Conservation (phyloP, 306 rosid genomes). For the Lathyrus tuberosus region DNA sequence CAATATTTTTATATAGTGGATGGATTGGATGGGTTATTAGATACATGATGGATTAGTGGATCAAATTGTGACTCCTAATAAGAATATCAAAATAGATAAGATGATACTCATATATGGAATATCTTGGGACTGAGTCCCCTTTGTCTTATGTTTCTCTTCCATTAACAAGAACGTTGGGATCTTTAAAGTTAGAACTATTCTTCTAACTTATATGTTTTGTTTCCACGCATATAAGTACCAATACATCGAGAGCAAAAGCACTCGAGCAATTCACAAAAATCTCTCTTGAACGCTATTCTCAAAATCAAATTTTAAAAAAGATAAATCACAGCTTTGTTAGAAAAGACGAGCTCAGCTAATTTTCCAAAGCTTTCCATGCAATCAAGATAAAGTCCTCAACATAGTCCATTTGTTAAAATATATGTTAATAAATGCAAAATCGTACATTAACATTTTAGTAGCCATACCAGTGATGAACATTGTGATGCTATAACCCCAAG, state of each 20-base stretch:
- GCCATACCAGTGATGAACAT: conserved; percentile 84
- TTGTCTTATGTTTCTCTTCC: neutral
- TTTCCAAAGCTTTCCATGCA: conserved; percentile 14
- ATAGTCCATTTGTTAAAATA: conserved; percentile 29
- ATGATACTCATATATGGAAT: neutral
- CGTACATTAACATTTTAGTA: conserved; percentile 24
- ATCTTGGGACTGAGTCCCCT: neutral
- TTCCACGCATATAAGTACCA: neutral
- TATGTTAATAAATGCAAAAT: conserved; percentile 12
- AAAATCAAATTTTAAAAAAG: neutral
- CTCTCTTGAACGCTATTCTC: neutral
- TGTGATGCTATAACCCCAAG: conserved; percentile 59
- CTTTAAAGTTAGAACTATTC: neutral
- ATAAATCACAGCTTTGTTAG: conserved; percentile 3
- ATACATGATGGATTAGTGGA: too few relatives aligned
- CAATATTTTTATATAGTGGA: too few relatives aligned
- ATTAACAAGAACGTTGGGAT: neutral
- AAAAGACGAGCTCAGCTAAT: neutral
- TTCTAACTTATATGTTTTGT: neutral
- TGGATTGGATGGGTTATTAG: too few relatives aligned
- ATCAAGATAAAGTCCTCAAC: conserved; percentile 19
- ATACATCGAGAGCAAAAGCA: neutral
- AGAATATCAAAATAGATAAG: neutral
- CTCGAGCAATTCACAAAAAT: neutral
- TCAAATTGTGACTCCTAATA: too few relatives aligned